Conservation (phyloP, 805 yeast species). For the Kuraishia capsulata region DNA sequence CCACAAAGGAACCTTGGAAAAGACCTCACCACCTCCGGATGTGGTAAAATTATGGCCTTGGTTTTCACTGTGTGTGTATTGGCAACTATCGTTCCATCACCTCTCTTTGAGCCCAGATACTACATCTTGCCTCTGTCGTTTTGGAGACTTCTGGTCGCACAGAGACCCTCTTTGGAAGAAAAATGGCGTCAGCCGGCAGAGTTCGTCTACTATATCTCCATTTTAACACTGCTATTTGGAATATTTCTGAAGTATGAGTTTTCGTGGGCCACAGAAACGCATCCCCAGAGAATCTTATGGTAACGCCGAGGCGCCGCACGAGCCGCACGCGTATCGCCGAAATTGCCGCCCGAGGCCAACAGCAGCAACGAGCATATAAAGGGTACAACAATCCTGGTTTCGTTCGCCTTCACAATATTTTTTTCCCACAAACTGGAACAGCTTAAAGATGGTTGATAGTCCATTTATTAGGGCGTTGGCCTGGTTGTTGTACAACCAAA, state of each 20-base stretch:
- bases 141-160: slow-evolving; percentile 54
- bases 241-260: slow-evolving; percentile 59
- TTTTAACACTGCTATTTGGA: slow-evolving; percentile 43
- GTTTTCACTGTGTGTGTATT: slow-evolving; percentile 43
- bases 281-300: slow-evolving; percentile 83
- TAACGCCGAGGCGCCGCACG: too few relatives aligned
- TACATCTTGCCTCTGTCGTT: slow-evolving; percentile 73
- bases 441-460: too few relatives aligned
- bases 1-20: too few relatives aligned
- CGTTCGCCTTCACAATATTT: too few relatives aligned
- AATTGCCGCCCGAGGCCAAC: too few relatives aligned
- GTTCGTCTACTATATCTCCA: slow-evolving; percentile 46
- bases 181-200: too few relatives aligned
- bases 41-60: slow-evolving; percentile 30
- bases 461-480: too few relatives aligned
- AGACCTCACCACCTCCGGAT: slow-evolving; percentile 10
- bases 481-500: too few relatives aligned
- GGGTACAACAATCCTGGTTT: too few relatives aligned
- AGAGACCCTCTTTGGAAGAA: slow-evolving; percentile 24
- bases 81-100: slow-evolving; percentile 75
- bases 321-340: too few relatives aligned
- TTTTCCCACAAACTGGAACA: too few relatives aligned
- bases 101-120: slow-evolving; percentile 90
- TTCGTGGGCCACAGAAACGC: slow-evolving; percentile 55
- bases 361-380: too few relatives aligned